Percentiles rank a stretch among this genome's conserved stretches.
Conservation (phyloP, 1,284 basidiomycete species). For the Rhizoctonia solani region DNA sequence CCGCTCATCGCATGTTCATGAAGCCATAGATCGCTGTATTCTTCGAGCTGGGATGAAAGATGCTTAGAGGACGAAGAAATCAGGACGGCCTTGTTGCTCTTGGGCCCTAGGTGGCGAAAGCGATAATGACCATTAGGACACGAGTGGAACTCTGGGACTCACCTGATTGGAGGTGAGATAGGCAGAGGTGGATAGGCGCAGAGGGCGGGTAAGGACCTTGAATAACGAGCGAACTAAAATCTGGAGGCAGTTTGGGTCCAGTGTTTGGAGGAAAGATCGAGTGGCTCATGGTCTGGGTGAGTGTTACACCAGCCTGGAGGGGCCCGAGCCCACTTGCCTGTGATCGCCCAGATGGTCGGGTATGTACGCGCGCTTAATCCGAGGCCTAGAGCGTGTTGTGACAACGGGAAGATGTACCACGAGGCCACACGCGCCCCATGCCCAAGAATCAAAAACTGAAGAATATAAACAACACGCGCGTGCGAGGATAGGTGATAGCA, state of each 20-base stretch:
- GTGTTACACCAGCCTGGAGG: too few relatives aligned
- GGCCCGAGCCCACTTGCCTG: background rate
- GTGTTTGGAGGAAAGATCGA: constrained; percentile 48
- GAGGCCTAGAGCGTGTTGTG: too few relatives aligned
- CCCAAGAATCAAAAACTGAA: background rate
- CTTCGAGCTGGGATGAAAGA: constrained; percentile 51
- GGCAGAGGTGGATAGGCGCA: constrained; percentile 59
- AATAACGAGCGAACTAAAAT: constrained; percentile 55
- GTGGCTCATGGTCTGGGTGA: constrained; percentile 45
- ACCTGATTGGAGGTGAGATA: constrained; percentile 52
- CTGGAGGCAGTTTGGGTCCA: constrained; percentile 48
- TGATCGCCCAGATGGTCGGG: background rate
- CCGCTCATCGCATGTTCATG: constrained; percentile 54
- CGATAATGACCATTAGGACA: background rate
- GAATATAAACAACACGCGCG: background rate
- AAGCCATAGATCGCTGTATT: constrained; percentile 62
- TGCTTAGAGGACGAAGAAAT: constrained; percentile 55
- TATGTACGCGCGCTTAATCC: constrained; percentile 2
- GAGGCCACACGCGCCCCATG: background rate
- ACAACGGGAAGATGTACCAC: too few relatives aligned
- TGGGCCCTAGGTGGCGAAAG: constrained; percentile 35
- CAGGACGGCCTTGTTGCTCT: constrained; percentile 51
- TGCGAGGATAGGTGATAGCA: background rate
- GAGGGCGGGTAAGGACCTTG: constrained; percentile 59
- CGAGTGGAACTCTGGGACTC: constrained; percentile 39